Percentiles rank a stretch among this genome's conserved stretches.
These are phyloP conservation scores for Scedosporium aurantiacum DNA, from an alignment of 2,329 filamentous ascomycete species.

Conservation along the genomic window DNA sequence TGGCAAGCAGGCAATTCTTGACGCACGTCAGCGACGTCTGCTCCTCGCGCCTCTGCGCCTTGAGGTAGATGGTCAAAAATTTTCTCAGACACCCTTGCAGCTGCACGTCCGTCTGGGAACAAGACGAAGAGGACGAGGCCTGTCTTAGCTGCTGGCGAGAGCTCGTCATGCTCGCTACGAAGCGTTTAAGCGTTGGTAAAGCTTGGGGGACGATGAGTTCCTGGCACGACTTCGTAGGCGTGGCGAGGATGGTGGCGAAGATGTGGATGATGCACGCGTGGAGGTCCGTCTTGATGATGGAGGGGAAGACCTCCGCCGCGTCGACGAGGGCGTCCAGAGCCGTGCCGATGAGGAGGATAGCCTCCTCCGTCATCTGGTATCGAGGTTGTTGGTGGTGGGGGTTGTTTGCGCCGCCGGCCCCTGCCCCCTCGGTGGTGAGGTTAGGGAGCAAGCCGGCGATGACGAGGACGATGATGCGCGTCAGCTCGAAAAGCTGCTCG, in stretches of 20 bases:
- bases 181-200: conserved; percentile 83
- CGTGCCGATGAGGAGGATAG: conserved; percentile 65
- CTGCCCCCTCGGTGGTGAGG: conserved; percentile 49
- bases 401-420: neutral
- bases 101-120: conserved; percentile 48
- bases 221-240: conserved; percentile 61
- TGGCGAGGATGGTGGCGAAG: conserved; percentile 84
- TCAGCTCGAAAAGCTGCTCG: conserved; percentile 94
- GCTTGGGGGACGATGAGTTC: conserved; percentile 80
- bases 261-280: conserved; percentile 96
- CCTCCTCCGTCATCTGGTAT: conserved; percentile 78
- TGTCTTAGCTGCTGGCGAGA: conserved; percentile 23
- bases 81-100: conserved; percentile 72
- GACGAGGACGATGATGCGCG: conserved; percentile 88
- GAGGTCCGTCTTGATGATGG: conserved; percentile 91
- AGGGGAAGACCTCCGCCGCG: conserved; percentile 88
- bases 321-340: conserved; percentile 84
- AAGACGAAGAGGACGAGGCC: conserved; percentile 25
- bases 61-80: conserved; percentile 68
- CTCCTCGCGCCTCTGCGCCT: conserved; percentile 62
- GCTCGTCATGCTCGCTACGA: conserved; percentile 63
- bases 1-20: conserved; percentile 82
- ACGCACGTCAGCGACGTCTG: conserved; percentile 76
- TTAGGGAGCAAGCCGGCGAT: conserved; percentile 81
- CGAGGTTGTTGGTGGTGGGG: conserved; percentile 42